Percentiles rank a stretch among this genome's conserved stretches.
Evolutionary conservation across 2,329 filamentous ascomycete species (phyloP).

Genomic region (Rosellinia necatrix): DNA sequence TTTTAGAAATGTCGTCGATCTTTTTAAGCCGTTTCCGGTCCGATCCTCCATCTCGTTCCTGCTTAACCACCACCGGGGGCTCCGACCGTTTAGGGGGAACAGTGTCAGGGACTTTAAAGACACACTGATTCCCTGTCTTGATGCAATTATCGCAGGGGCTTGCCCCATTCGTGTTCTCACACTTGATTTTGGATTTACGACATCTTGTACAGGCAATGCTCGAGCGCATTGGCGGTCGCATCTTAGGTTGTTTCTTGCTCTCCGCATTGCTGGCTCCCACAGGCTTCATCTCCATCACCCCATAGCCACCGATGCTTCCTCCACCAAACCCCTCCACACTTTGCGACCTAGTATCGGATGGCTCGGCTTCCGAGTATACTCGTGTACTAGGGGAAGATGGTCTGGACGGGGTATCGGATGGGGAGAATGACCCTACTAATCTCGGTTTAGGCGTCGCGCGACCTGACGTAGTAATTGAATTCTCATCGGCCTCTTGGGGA

Average conservation of each 20-base stretch:
- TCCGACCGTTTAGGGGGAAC: constrained; percentile 50
- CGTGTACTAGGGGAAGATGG: constrained; percentile 35
- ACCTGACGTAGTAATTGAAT: constrained; percentile 38
- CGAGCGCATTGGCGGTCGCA: constrained; percentile 67
- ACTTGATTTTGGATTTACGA: constrained; percentile 83
- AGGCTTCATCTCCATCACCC: constrained; percentile 41
- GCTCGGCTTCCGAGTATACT: constrained; percentile 34
- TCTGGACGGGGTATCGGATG: constrained; percentile 37
- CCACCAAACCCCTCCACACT: constrained; percentile 31
- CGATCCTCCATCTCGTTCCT: constrained; percentile 49
- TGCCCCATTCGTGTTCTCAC: constrained; percentile 75
- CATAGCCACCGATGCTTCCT: constrained; percentile 32
- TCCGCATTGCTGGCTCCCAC: constrained; percentile 42
- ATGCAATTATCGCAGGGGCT: constrained; percentile 77
- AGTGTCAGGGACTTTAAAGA: constrained; percentile 63
- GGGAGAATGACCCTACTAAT: constrained; percentile 42
- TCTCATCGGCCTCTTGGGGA: constrained; percentile 47
- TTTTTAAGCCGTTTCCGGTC: constrained; percentile 56
- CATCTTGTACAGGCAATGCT: constrained; percentile 80
- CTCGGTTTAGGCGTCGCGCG: constrained; percentile 44
- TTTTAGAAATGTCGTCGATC: constrained; percentile 49
- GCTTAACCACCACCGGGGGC: constrained; percentile 43
- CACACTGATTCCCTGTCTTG: constrained; percentile 71
- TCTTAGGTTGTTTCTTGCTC: constrained; percentile 50
- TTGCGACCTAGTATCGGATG: constrained; percentile 34